Evolutionary conservation across 164 flowering plant species (phyloP), one percentile per base, ranked within the genome.

Genomic region (Piper longum): DNA sequence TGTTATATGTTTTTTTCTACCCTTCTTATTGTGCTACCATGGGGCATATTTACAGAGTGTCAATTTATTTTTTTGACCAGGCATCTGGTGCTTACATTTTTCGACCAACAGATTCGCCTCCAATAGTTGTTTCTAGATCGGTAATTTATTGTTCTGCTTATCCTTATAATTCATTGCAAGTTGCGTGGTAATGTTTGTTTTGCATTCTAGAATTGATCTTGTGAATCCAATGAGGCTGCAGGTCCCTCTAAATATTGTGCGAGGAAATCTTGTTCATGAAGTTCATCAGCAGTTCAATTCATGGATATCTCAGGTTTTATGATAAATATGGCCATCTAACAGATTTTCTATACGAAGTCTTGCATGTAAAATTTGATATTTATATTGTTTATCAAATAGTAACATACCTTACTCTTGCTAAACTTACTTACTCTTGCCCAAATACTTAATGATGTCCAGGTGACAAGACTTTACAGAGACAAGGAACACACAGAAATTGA

Each of bases 21-120:
- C 16, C 8, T 42, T 44, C 54, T 42, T 4, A 61, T 61, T 2
- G n/a, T 59, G 43, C 16, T 44, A 43, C n/a, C 26, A 4, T 26
- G 61, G 6, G 36, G 36, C 36, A 26, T 26, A 26, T 26, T 26
- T 2, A 26, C 36, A 26, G 36, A 26, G 36, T 26, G 36, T 26
- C 36, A 26, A 26, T 26, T 26, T 26, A 26, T 26, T 26, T 26
- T 68, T 62, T 68, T 45, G 64, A 62, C 56, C 72, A 90, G 91
- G 68, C 81, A 66, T 91, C 98, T 67, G 90, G 92, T 65, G 98
- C 98, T 18, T 91, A 91, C 62, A 85, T 91, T 69, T 91, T 91
- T 64, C 81, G 88, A 44, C 98, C 95, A 14, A 60, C 73, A 69
- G 83, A 76, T 5, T 61, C 81, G 6, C 69, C 76, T 61, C 82